A percentile compares a stretch with the other conserved stretches of the same genome.
Conservation (phyloP, 352 stramenopile species). For the Thraustochytrium sp. region DNA sequence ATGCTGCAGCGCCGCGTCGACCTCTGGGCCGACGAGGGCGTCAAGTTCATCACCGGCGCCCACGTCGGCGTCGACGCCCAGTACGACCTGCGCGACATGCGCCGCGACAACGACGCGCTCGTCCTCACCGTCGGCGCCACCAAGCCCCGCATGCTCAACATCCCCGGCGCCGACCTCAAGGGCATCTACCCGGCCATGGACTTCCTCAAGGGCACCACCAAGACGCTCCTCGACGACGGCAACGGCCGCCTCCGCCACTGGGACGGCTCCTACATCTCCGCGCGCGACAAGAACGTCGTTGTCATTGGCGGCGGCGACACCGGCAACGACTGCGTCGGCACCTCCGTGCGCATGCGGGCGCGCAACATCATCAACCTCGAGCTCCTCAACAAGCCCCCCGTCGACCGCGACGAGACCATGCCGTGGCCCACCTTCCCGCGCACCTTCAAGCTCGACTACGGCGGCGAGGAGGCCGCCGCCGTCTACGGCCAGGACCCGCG, state of each 20-base stretch:
- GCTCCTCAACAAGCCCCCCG: slow-evolving; percentile 83
- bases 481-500: slow-evolving; percentile 84
- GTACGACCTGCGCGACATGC: slow-evolving; percentile 72
- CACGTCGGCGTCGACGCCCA: slow-evolving; percentile 74
- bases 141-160: slow-evolving; percentile 85
- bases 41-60: slow-evolving; percentile 92
- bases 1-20: slow-evolving; percentile 88
- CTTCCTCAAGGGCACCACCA: slow-evolving; percentile 95
- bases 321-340: slow-evolving; percentile 94
- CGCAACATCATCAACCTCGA: slow-evolving; percentile 94
- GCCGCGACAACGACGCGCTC: slow-evolving; percentile 76
- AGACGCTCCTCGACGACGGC: slow-evolving; percentile 86
- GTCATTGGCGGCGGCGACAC: slow-evolving; percentile 92
- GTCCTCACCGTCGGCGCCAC: slow-evolving; percentile 87
- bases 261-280: slow-evolving; percentile 70
- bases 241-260: slow-evolving; percentile 53
- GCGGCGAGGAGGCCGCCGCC: slow-evolving; percentile 82
- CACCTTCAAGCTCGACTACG: slow-evolving; percentile 93
- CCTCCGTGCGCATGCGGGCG: slow-evolving; percentile 91
- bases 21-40: slow-evolving; percentile 86
- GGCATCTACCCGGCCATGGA: slow-evolving; percentile 94
- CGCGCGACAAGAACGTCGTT: slow-evolving; percentile 92
- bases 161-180: slow-evolving; percentile 76
- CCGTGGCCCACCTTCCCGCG: slow-evolving; percentile 94
- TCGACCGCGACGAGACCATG: slow-evolving; percentile 80